phyloP scores from a whole-genome alignment of 2,329 filamentous ascomycete genomes.

The Fusarium oligoseptatum region DNA sequence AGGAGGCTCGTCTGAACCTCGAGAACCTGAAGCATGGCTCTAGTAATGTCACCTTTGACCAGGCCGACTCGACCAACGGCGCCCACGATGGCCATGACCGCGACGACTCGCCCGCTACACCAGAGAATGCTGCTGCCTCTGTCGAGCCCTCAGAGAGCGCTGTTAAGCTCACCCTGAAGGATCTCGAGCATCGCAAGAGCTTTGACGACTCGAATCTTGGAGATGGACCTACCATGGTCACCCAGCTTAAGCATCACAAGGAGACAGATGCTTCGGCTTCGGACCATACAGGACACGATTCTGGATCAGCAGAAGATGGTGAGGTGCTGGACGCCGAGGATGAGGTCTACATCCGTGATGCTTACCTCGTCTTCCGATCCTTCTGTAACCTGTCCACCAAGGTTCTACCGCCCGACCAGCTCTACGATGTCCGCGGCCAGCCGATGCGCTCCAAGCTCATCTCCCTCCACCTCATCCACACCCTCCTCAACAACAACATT shows the following conservation, averaged over 20 bases:
- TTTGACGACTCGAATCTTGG: conserved; percentile 77
- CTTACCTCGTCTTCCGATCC: conserved; percentile 95
- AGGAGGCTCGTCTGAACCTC: conserved; percentile 79
- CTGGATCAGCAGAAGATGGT: conserved; percentile 65
- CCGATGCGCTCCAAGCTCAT: conserved; percentile 98
- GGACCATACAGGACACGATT: conserved; percentile 68
- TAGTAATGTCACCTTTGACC: conserved; percentile 66
- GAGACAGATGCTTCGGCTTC: conserved; percentile 60
- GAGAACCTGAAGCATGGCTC: conserved; percentile 65
- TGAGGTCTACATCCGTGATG: conserved; percentile 96
- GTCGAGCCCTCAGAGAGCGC: conserved; percentile 52
- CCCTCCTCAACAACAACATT: conserved; percentile 93
- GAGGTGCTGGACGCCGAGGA: conserved; percentile 81
- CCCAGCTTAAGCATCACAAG: conserved; percentile 67
- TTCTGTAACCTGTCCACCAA: conserved; percentile 99
- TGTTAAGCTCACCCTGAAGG: conserved; percentile 74
- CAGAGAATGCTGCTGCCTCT: conserved; percentile 40
- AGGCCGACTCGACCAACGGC: conserved; percentile 56
- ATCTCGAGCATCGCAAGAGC: conserved; percentile 76
- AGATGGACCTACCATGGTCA: conserved; percentile 76
- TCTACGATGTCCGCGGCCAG: conserved; percentile 92
- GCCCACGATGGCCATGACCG: conserved; percentile 54
- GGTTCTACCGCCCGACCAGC: conserved; percentile 86
- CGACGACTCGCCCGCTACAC: conserved; percentile 52
- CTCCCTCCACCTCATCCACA: conserved; percentile 95